phyloP scores from a whole-genome alignment of 345 rosid genomes.

The Eutrema japonicum region DNA sequence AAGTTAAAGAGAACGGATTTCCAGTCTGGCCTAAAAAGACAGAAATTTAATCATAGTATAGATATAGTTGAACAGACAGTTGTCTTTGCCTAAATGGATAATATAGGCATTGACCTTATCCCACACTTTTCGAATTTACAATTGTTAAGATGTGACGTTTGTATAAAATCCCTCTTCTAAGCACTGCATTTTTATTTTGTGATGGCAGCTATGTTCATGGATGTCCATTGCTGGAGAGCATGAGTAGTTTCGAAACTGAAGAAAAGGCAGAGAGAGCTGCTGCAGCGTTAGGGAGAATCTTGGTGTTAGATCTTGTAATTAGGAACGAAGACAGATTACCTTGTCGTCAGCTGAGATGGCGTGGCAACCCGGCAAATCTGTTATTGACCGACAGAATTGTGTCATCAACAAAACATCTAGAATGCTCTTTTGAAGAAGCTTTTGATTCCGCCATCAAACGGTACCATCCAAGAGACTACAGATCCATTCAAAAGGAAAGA shows the following conservation, averaged over 20 bases:
- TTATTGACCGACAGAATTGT: conserved; percentile 71
- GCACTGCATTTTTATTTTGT: conserved; percentile 23
- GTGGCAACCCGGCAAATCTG: conserved; percentile 94
- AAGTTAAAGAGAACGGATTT: neutral
- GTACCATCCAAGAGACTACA: conserved; percentile 73
- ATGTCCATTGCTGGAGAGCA: conserved; percentile 83
- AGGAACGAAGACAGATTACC: conserved; percentile 97
- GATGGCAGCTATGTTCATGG: conserved; percentile 93
- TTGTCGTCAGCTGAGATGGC: conserved; percentile 95
- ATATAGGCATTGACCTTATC: conserved; percentile 15
- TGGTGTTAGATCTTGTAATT: conserved; percentile 90
- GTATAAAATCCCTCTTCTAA: conserved; percentile 7
- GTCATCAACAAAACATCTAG: conserved; percentile 47
- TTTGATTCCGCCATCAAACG: conserved; percentile 79
- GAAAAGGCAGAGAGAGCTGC: conserved; percentile 82
- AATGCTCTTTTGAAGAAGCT: conserved; percentile 64
- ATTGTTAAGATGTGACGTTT: conserved; percentile 22
- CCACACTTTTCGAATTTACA: neutral
- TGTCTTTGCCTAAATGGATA: conserved; percentile 27
- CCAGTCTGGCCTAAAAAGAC: conserved; percentile 13
- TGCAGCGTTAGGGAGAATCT: conserved; percentile 83
- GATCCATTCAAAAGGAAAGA: conserved; percentile 83
- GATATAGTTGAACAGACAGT: conserved; percentile 3
- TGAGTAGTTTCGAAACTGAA: conserved; percentile 69
- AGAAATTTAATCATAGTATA: neutral